Evolutionary conservation across 2,329 filamentous ascomycete species (phyloP).

Genomic region (Chaetomiaceae sp.): DNA sequence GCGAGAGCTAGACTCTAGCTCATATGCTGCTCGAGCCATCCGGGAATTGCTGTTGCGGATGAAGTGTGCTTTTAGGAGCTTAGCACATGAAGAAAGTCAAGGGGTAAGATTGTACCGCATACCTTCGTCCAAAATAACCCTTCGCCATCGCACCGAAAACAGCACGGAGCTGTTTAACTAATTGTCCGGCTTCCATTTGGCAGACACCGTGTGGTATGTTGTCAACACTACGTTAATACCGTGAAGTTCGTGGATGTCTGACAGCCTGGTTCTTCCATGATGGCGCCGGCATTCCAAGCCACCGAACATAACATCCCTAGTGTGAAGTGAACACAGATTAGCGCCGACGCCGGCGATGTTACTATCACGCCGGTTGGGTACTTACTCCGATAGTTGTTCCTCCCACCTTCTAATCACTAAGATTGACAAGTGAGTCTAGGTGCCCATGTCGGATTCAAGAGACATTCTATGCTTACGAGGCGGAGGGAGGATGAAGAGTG

Average conservation of each 20-base stretch:
- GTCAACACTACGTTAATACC: slow-evolving; percentile 31
- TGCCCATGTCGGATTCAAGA: too few species aligned
- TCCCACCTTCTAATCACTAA: slow-evolving; percentile 36
- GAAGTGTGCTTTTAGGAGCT: slow-evolving; percentile 32
- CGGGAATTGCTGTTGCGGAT: slow-evolving; percentile 32
- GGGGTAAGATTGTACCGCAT: not conserved
- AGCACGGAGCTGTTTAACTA: slow-evolving; percentile 17
- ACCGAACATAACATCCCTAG: slow-evolving; percentile 26
- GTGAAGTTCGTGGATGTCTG: slow-evolving; percentile 12
- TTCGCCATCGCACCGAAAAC: slow-evolving; percentile 33
- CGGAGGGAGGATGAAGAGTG: slow-evolving; percentile 35
- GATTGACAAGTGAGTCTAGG: too few species aligned
- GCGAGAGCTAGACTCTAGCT: slow-evolving; percentile 31
- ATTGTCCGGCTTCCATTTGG: slow-evolving; percentile 28
- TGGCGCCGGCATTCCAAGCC: slow-evolving; percentile 26
- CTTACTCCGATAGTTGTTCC: slow-evolving; percentile 26
- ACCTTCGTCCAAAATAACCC: slow-evolving; percentile 33
- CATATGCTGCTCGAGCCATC: slow-evolving; percentile 34
- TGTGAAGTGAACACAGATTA: too few species aligned
- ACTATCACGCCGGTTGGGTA: too few species aligned
- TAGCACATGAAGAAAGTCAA: not conserved
- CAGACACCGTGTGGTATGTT: slow-evolving; percentile 36
- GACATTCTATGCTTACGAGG: slow-evolving; percentile 24
- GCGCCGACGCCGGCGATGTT: too few species aligned
- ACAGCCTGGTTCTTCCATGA: slow-evolving; percentile 26